A percentile compares a stretch with the other conserved stretches of the same genome.
Conservation (phyloP, 2,329 filamentous ascomycete species). For the Orbilia javanica region DNA sequence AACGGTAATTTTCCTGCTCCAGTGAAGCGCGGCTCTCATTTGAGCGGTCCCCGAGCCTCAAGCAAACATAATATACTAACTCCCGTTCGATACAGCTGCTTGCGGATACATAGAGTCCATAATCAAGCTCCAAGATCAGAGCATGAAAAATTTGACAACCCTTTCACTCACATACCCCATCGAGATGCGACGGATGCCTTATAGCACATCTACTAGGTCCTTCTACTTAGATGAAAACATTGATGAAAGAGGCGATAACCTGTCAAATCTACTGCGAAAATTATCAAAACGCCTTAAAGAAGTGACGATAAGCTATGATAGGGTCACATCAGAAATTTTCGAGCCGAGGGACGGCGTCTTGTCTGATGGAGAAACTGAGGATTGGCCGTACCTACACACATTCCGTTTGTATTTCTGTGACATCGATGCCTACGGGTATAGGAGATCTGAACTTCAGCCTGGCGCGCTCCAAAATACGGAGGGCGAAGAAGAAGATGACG, state of each 20-base stretch:
- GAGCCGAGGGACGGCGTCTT: slow-evolving; percentile 32
- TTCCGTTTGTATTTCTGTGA: slow-evolving; percentile 38
- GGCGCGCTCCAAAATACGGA: background rate
- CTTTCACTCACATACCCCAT: slow-evolving; percentile 24
- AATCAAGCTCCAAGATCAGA: slow-evolving; percentile 29
- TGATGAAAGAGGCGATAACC: slow-evolving; percentile 37
- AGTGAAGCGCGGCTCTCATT: slow-evolving; percentile 16
- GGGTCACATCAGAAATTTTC: slow-evolving; percentile 40
- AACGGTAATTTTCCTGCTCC: slow-evolving; percentile 30
- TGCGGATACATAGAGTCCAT: slow-evolving; percentile 44
- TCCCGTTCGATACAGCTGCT: slow-evolving; percentile 18
- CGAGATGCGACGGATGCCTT: slow-evolving; percentile 29
- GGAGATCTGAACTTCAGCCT: slow-evolving; percentile 33
- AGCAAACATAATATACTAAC: slow-evolving; percentile 31
- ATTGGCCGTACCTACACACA: slow-evolving; percentile 43
- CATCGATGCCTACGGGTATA: slow-evolving; percentile 39
- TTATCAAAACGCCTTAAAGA: slow-evolving; percentile 32
- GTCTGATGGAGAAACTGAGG: slow-evolving; percentile 30
- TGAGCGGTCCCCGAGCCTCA: background rate
- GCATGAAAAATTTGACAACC: slow-evolving; percentile 35
- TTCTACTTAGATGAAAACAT: slow-evolving; percentile 43
- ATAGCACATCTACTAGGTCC: slow-evolving; percentile 40
- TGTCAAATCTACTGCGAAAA: slow-evolving; percentile 41
- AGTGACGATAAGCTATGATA: slow-evolving; percentile 31
- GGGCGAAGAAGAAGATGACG: slow-evolving; percentile 26